These are phyloP conservation scores for Exophiala lecanii-corni DNA, from an alignment of 2,329 filamentous ascomycete species.

Conservation along the genomic window DNA sequence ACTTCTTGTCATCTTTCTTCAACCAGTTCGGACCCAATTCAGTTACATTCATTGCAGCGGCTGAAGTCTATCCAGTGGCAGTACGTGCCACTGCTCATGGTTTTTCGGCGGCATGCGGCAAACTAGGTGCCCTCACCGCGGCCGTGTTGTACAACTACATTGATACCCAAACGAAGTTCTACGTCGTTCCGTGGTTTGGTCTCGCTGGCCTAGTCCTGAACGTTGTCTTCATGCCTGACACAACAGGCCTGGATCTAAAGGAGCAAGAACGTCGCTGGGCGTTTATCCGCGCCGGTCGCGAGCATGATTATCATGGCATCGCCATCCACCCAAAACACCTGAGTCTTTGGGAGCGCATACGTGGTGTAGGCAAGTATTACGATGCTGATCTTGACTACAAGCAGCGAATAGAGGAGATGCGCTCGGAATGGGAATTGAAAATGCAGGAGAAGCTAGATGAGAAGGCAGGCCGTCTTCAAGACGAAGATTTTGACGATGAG, in stretches of 20 bases:
- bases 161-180: conserved; percentile 76
- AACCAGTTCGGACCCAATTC: conserved; percentile 98
- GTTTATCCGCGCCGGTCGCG: conserved; percentile 74
- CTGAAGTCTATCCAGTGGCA: conserved; percentile 92
- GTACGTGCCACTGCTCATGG: conserved; percentile 92
- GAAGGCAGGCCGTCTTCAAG: conserved; percentile 40
- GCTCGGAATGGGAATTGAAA: conserved; percentile 50
- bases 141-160: conserved; percentile 96
- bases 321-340: conserved; percentile 87
- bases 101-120: conserved; percentile 86
- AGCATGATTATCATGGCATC: conserved; percentile 83
- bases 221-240: conserved; percentile 85
- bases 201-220: conserved; percentile 81
- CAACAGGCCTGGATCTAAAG: conserved; percentile 86
- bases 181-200: conserved; percentile 93
- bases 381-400: conserved; percentile 77
- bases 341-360: conserved; percentile 78
- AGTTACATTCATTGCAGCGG: conserved; percentile 92
- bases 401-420: conserved; percentile 79
- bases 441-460: conserved; percentile 48
- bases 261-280: conserved; percentile 93
- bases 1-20: conserved; percentile 97
- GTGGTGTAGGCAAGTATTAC: conserved; percentile 75
- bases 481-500: conserved; percentile 32
- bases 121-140: conserved; percentile 80